Evolutionary conservation across 2,329 filamentous ascomycete genomes (phyloP).

Genomic region (Neonectria sp.): DNA sequence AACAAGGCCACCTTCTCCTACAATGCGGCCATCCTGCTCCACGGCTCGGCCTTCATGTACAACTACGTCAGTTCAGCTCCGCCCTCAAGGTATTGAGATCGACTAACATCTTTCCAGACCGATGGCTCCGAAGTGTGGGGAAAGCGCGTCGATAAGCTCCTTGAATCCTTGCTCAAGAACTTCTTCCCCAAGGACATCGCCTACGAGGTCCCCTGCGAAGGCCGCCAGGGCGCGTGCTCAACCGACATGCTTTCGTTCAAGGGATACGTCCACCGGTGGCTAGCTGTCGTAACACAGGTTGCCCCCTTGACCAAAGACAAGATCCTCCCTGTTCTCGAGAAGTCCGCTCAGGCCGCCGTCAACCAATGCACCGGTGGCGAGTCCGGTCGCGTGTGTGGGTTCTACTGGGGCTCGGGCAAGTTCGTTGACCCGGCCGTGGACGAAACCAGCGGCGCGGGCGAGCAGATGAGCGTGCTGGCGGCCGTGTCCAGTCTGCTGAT

Average conservation of each 20-base stretch:
- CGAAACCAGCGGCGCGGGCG: constrained; percentile 70
- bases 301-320: constrained; percentile 70
- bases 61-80: constrained; percentile 64
- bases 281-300: constrained; percentile 73
- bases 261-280: constrained; percentile 77
- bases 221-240: constrained; percentile 69
- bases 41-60: constrained; percentile 79
- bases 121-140: constrained; percentile 70
- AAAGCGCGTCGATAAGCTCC: constrained; percentile 67
- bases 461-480: constrained; percentile 71
- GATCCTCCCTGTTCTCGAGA: constrained; percentile 71
- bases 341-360: constrained; percentile 72
- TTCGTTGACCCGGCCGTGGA: constrained; percentile 65
- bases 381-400: constrained; percentile 73
- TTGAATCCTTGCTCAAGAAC: constrained; percentile 63
- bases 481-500: constrained; percentile 68
- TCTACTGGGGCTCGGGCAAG: constrained; percentile 69
- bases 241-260: constrained; percentile 83
- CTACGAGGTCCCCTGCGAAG: constrained; percentile 78
- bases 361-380: constrained; percentile 73
- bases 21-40: constrained; percentile 73
- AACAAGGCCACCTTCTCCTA: constrained; percentile 78
- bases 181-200: constrained; percentile 74
- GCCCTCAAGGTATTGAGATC: not conserved
- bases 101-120: constrained; percentile 56